A percentile compares a stretch with the other conserved stretches of the same genome.
Conservation (phyloP, 148 eudicot species). For the Diospyros lotus region DNA sequence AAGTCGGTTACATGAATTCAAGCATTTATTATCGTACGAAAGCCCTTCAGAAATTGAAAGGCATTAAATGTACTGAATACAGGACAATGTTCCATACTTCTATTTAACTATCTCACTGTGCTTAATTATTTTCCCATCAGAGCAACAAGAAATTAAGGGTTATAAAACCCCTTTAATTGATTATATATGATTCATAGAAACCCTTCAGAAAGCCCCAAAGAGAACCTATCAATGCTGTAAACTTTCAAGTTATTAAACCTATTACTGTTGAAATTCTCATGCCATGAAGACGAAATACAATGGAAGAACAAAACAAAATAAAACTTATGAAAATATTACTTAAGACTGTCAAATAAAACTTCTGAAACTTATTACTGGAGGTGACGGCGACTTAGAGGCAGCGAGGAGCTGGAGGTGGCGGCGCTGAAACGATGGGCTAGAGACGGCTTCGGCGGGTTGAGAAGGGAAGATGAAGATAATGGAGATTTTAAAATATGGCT, state of each 20-base stretch:
- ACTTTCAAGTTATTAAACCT: slow-evolving; percentile 45
- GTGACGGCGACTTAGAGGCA: too few species aligned
- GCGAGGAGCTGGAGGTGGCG: too few species aligned
- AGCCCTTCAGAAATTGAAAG: slow-evolving; percentile 19
- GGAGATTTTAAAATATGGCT: too few species aligned
- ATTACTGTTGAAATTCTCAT: slow-evolving; percentile 26
- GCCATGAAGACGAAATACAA: slow-evolving; percentile 27
- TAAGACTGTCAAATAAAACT: slow-evolving; percentile 32
- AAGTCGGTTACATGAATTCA: too few species aligned
- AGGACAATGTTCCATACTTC: too few species aligned
- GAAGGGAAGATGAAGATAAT: too few species aligned
- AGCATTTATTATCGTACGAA: too few species aligned
- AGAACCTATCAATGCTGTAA: slow-evolving; percentile 38
- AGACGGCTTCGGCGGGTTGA: too few species aligned
- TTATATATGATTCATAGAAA: slow-evolving; percentile 19
- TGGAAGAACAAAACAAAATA: too few species aligned
- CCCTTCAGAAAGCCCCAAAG: slow-evolving; percentile 20
- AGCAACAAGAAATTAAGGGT: slow-evolving; percentile 29
- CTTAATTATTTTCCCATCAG: slow-evolving; percentile 22
- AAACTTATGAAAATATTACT: slow-evolving; percentile 22
- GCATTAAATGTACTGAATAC: slow-evolving; percentile 11
- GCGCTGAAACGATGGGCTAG: too few species aligned
- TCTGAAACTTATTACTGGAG: too few species aligned
- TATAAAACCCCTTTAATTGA: slow-evolving; percentile 19
- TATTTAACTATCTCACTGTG: slow-evolving; percentile 6